A percentile compares a stretch with the other conserved stretches of the same genome.
Conservation (phyloP, 345 rosid species). For the Brassica juncea region DNA sequence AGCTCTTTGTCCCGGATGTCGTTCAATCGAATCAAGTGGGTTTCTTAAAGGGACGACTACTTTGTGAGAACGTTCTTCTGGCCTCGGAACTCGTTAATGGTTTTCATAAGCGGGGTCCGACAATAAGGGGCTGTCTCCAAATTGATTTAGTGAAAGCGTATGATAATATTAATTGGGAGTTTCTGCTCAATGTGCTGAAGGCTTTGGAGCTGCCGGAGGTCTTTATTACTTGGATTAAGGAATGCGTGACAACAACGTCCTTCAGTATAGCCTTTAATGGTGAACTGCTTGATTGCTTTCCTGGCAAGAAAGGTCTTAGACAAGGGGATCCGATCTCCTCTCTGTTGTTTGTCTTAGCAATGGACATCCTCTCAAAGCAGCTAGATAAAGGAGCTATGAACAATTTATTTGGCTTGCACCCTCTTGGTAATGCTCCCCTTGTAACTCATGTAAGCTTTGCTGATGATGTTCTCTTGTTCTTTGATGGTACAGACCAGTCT, state of each 20-base stretch:
- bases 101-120: neutral
- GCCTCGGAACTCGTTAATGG: neutral
- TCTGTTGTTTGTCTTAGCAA: neutral
- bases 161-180: neutral
- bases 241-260: neutral
- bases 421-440: no score
- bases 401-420: neutral
- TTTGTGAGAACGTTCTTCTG: neutral
- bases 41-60: neutral
- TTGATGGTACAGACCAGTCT: no score
- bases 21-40: neutral
- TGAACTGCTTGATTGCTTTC: neutral
- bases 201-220: neutral
- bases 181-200: no score
- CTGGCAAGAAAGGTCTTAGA: neutral
- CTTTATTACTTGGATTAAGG: neutral
- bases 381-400: neutral
- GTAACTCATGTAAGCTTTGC: no score
- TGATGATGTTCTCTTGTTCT: no score
- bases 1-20: neutral
- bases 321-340: neutral
- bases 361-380: neutral
- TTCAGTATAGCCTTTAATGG: neutral
- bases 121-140: neutral
- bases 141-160: neutral